These are phyloP conservation scores for Fusarium mundagurra DNA, from an alignment of 2,329 filamentous ascomycete genomes.

Conservation along the genomic window DNA sequence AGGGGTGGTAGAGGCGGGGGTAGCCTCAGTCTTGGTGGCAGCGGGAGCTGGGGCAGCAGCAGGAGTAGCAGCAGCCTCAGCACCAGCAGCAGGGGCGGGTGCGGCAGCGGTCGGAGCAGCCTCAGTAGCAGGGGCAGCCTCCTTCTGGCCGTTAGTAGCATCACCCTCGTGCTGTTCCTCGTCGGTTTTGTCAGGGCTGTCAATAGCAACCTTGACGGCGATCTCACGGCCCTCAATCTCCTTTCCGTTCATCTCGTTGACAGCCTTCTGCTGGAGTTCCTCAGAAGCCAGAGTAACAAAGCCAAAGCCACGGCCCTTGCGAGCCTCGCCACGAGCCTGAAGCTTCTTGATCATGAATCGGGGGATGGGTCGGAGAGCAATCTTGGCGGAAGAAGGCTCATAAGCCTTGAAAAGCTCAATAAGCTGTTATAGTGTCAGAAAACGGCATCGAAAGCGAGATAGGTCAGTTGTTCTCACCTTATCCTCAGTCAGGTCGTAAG, in stretches of 20 bases:
- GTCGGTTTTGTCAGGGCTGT: constrained; percentile 95
- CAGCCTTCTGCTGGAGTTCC: constrained; percentile 97
- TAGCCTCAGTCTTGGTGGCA: constrained; percentile 38
- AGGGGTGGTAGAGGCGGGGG: constrained; percentile 37
- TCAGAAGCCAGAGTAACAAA: constrained; percentile 97
- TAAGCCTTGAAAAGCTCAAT: constrained; percentile 97
- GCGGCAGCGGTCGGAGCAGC: constrained; percentile 32
- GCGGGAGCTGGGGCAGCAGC: constrained; percentile 36
- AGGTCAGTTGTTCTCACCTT: constrained; percentile 70
- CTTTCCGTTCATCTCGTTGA: constrained; percentile 98
- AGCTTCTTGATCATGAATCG: constrained; percentile 99
- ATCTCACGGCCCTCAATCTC: constrained; percentile 99
- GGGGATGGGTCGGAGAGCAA: constrained; percentile 96
- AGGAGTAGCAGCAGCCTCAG: constrained; percentile 40
- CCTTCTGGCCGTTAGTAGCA: constrained; percentile 56
- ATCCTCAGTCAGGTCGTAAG: constrained; percentile 97
- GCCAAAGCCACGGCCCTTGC: constrained; percentile 98
- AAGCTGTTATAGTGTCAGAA: constrained; percentile 68
- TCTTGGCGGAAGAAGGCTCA: constrained; percentile 94
- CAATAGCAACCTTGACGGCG: constrained; percentile 99
- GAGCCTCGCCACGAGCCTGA: constrained; percentile 94
- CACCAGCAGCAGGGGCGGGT: constrained; percentile 36
- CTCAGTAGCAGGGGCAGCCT: constrained; percentile 45
- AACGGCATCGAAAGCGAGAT: background rate
- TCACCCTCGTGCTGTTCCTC: constrained; percentile 73